Conservation (phyloP, 2,329 filamentous ascomycete genomes). For the Diaporthe sp. region DNA sequence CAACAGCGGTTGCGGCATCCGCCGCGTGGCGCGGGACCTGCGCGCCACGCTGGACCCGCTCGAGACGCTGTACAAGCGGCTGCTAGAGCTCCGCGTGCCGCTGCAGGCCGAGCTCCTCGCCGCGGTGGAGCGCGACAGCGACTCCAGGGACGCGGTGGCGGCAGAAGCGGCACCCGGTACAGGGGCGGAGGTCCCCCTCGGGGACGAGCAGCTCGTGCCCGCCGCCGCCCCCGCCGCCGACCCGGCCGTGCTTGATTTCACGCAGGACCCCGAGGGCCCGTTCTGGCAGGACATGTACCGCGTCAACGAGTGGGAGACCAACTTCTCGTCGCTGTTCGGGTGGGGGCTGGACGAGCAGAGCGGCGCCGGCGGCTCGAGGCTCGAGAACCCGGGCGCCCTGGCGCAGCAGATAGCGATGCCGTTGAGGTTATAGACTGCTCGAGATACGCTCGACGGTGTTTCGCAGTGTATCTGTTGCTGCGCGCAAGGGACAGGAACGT, state of each 20-base stretch:
- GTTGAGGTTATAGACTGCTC: not conserved
- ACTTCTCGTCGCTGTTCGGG: slow-evolving; percentile 35
- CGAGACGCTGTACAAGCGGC: slow-evolving; percentile 27
- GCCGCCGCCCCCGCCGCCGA: not conserved
- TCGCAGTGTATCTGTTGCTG: not conserved
- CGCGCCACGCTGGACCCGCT: slow-evolving; percentile 24
- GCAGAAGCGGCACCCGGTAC: not conserved
- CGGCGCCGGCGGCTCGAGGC: not conserved
- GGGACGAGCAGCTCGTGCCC: not conserved
- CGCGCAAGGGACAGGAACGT: too few species aligned
- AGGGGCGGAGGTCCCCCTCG: not conserved
- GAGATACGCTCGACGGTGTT: not conserved
- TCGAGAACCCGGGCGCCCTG: not conserved
- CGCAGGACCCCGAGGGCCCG: slow-evolving; percentile 33
- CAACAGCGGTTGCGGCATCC: not conserved
- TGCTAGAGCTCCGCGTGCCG: slow-evolving; percentile 26
- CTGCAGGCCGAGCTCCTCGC: slow-evolving; percentile 35
- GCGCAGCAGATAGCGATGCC: not conserved
- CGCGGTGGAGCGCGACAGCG: not conserved
- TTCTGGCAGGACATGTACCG: slow-evolving; percentile 37
- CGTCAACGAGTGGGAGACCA: slow-evolving; percentile 34
- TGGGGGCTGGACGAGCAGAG: slow-evolving; percentile 25
- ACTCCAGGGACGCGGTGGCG: not conserved
- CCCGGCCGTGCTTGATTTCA: not conserved
- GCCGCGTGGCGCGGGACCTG: not conserved